Evolutionary conservation across 2,329 filamentous ascomycete genomes (phyloP).

Genomic region (Beauveria caledonica): DNA sequence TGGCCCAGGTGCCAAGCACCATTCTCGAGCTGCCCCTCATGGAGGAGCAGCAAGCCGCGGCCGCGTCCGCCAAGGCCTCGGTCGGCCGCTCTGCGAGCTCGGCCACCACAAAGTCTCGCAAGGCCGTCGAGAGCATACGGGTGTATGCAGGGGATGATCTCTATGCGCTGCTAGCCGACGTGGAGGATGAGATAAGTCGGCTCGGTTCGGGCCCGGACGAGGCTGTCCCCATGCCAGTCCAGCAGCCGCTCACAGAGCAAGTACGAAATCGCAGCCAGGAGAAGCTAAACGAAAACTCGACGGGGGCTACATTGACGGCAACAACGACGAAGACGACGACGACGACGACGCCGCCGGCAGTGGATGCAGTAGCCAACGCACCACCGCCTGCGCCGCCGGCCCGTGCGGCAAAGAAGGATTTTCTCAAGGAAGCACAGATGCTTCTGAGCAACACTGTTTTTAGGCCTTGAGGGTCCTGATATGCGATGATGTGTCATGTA

Average conservation of each 20-base stretch:
- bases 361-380: neutral
- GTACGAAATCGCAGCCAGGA: constrained; percentile 46
- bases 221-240: neutral
- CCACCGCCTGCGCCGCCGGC: neutral
- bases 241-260: constrained; percentile 26
- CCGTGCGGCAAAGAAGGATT: neutral
- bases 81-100: constrained; percentile 19
- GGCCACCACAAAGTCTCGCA: constrained; percentile 23
- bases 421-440: neutral
- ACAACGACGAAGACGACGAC: too few species aligned
- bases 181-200: constrained; percentile 41
- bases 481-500: neutral
- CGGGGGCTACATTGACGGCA: too few species aligned
- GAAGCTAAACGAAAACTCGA: constrained; percentile 30
- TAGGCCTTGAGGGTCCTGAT: constrained; percentile 25
- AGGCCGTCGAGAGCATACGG: constrained; percentile 55
- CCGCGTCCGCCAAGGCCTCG: constrained; percentile 17
- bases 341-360: neutral
- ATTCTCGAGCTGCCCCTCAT: constrained; percentile 44
- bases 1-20: constrained; percentile 47
- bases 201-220: constrained; percentile 22
- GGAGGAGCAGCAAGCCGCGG: constrained; percentile 32
- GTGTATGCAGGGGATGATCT: constrained; percentile 62
- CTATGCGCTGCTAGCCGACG: constrained; percentile 57
- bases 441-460: constrained; percentile 44